Conservation (phyloP, 176 grass and related monocot genomes). For the Aegilops speltoides region DNA sequence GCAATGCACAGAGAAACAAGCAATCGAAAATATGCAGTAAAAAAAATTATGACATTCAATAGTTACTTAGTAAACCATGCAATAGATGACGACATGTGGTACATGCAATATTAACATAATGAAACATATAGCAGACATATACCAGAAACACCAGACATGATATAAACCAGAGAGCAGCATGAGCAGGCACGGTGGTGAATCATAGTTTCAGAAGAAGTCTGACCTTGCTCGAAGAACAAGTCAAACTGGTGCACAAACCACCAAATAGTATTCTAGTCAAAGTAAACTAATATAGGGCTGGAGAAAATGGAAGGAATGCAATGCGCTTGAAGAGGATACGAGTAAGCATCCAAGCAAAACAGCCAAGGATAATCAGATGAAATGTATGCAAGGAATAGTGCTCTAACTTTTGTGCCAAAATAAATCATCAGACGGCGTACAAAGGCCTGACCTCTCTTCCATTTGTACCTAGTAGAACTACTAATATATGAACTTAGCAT, state of each 20-base stretch:
- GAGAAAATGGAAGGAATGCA: not conserved
- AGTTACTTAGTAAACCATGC: not conserved
- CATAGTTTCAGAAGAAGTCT: slow-evolving; percentile 19
- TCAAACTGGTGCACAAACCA: too few species aligned
- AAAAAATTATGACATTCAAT: not conserved
- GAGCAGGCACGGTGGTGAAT: slow-evolving; percentile 19
- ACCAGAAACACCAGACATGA: not conserved
- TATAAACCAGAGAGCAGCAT: not conserved
- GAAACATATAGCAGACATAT: not conserved
- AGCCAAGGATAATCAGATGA: not conserved
- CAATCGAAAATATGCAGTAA: not conserved
- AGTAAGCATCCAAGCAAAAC: not conserved
- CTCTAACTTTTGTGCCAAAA: not conserved
- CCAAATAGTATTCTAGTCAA: too few species aligned
- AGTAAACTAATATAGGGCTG: not conserved
- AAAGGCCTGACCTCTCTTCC: not conserved
- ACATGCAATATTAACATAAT: not conserved
- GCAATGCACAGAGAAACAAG: not conserved
- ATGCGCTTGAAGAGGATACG: not conserved
- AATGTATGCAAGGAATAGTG: not conserved
- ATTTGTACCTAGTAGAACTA: not conserved
- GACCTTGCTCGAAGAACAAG: too few species aligned
- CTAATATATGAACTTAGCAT: not conserved
- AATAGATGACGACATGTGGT: not conserved
- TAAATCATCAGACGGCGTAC: not conserved